These are phyloP conservation scores for Geranomyces michiganensis DNA, from an alignment of 192 early-diverging fungal genomes.

Conservation along the genomic window DNA sequence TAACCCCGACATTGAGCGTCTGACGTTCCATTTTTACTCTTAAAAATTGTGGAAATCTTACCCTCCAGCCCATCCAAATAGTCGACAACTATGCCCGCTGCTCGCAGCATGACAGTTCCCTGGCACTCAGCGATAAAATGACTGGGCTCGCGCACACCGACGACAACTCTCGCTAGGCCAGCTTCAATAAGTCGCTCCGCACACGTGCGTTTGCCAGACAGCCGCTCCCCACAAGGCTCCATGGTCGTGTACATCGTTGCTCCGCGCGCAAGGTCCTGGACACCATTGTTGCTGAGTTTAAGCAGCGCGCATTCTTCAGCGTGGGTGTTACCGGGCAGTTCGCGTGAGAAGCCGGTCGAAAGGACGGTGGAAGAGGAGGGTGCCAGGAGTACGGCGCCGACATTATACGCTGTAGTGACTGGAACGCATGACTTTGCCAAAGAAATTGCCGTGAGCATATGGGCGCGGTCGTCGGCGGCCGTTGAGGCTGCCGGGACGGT, in stretches of 20 bases:
- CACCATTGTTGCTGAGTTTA: constrained; percentile 60
- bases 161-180: constrained; percentile 71
- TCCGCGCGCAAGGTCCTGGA: constrained; percentile 35
- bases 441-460: constrained; percentile 81
- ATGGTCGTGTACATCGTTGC: constrained; percentile 92
- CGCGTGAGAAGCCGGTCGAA: constrained; percentile 86
- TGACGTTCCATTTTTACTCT: no score
- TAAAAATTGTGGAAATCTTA: not conserved
- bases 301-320: constrained; percentile 87
- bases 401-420: constrained; percentile 84
- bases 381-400: constrained; percentile 80
- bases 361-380: constrained; percentile 53
- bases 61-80: constrained; percentile 69
- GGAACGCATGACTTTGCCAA: constrained; percentile 79
- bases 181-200: constrained; percentile 73
- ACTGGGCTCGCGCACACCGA: constrained; percentile 86
- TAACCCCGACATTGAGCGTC: no score
- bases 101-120: constrained; percentile 68
- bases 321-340: constrained; percentile 95
- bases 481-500: no score
- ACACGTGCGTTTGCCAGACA: constrained; percentile 78
- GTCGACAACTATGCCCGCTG: constrained; percentile 75
- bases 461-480: not conserved
- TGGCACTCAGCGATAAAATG: constrained; percentile 79
- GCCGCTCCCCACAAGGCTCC: constrained; percentile 86